A percentile compares a stretch with the other conserved stretches of the same genome.
These are phyloP conservation scores for Viola pubescens DNA, from an alignment of 441 rosid genomes.

Conservation along the genomic window DNA sequence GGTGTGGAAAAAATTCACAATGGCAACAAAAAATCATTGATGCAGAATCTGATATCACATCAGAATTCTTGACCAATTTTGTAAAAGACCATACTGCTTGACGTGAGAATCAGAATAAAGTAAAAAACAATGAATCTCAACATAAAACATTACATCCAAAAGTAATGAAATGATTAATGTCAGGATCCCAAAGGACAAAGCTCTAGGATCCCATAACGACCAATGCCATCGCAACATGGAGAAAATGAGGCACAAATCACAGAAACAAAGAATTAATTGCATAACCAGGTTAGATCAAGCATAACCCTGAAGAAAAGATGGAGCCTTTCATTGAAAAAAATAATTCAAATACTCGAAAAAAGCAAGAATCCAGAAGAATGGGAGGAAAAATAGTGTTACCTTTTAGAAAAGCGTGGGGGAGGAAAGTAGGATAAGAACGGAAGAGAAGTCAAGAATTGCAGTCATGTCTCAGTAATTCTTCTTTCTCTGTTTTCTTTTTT, in stretches of 20 bases:
- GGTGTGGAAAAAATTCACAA: too few species aligned
- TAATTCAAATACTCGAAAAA: not conserved
- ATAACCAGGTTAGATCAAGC: slow-evolving; percentile 15
- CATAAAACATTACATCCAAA: not conserved
- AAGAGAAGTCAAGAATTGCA: slow-evolving; percentile 11
- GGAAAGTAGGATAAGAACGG: slow-evolving; percentile 7
- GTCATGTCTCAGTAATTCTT: slow-evolving; percentile 4
- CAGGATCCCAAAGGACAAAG: slow-evolving; percentile 5
- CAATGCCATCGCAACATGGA: slow-evolving; percentile 17
- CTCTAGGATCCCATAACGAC: slow-evolving; percentile 3
- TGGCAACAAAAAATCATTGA: too few species aligned
- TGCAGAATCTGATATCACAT: not conserved
- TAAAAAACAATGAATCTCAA: not conserved
- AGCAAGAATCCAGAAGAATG: not conserved
- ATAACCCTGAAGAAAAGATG: slow-evolving; percentile 8
- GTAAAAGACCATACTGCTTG: not conserved
- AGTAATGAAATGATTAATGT: not conserved
- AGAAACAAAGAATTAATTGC: not conserved
- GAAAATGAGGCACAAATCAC: slow-evolving; percentile 6
- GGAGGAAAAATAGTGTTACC: slow-evolving; percentile 12
- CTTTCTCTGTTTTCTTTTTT: not conserved
- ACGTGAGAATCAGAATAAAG: not conserved
- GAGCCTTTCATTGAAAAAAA: not conserved
- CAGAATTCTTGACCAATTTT: not conserved
- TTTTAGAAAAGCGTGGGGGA: slow-evolving; percentile 18